phyloP scores from a whole-genome alignment of 306 rosid genomes.

The Prunus salicina region DNA sequence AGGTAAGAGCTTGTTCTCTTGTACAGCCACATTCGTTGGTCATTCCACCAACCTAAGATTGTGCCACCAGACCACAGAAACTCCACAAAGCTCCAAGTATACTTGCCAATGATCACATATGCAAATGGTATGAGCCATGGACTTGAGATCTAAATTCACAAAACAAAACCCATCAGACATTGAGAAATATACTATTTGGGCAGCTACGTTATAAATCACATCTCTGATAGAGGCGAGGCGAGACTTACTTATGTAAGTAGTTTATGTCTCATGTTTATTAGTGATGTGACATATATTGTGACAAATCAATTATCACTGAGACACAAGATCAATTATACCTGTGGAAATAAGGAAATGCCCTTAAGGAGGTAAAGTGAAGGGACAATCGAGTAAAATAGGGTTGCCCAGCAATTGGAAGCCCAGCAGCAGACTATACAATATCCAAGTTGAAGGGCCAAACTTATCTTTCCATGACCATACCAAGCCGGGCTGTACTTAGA shows the following conservation, averaged over 20 bases:
- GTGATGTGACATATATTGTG: background rate
- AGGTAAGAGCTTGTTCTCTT: conserved; percentile 56
- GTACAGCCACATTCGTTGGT: conserved; percentile 55
- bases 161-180: background rate
- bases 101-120: conserved; percentile 43
- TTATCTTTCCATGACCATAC: conserved; percentile 45
- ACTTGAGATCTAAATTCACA: conserved; percentile 49
- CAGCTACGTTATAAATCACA: no score
- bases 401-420: conserved; percentile 52
- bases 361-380: conserved; percentile 58
- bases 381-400: conserved; percentile 44
- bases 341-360: conserved; percentile 62
- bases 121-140: conserved; percentile 67
- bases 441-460: conserved; percentile 44
- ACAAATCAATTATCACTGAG: background rate
- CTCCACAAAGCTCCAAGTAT: conserved; percentile 42
- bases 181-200: background rate
- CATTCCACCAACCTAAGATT: no score
- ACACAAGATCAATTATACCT: conserved; percentile 12
- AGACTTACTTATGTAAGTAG: no score
- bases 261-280: no score
- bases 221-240: no score
- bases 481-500: background rate
- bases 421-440: conserved; percentile 42
- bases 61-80: conserved; percentile 13